Percentiles rank a stretch among this genome's conserved stretches.
phyloP scores from a whole-genome alignment of 2,329 filamentous ascomycete species.

The Sclerotinia subarctica region DNA sequence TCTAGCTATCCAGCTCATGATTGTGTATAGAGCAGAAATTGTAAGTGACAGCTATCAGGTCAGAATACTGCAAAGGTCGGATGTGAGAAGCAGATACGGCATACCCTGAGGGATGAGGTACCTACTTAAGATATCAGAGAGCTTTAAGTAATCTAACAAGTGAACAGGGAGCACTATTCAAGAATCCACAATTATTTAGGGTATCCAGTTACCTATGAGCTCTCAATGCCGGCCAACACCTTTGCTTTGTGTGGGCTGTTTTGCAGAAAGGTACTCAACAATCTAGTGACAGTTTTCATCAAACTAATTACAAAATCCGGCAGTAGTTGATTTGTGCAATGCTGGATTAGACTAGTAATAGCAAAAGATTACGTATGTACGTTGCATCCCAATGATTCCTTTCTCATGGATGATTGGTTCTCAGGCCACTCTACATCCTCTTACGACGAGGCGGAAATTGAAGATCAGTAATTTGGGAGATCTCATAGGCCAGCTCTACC shows the following conservation, averaged over 20 bases:
- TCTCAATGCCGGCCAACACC: background rate
- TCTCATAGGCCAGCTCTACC: background rate
- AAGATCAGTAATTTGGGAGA: background rate
- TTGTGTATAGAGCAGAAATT: background rate
- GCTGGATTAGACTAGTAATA: background rate
- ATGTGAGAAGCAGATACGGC: background rate
- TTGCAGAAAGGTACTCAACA: background rate
- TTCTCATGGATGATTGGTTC: background rate
- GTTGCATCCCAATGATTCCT: background rate
- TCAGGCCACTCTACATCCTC: background rate
- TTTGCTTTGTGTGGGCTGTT: background rate
- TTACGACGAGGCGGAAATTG: background rate
- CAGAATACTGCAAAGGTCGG: background rate
- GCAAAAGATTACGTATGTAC: background rate
- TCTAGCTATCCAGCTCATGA: conserved; percentile 4
- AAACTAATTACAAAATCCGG: background rate
- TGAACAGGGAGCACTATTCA: background rate
- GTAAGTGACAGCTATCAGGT: background rate
- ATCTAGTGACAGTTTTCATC: background rate
- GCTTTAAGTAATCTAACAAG: background rate
- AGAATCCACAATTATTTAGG: background rate
- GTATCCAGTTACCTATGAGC: background rate
- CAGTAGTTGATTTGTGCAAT: background rate
- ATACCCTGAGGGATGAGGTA: background rate
- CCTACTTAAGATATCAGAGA: background rate